A percentile compares a stretch with the other conserved stretches of the same genome.
Conservation (phyloP, 1,139 yeast species). For the Yamadazyma atmosphaerica region DNA sequence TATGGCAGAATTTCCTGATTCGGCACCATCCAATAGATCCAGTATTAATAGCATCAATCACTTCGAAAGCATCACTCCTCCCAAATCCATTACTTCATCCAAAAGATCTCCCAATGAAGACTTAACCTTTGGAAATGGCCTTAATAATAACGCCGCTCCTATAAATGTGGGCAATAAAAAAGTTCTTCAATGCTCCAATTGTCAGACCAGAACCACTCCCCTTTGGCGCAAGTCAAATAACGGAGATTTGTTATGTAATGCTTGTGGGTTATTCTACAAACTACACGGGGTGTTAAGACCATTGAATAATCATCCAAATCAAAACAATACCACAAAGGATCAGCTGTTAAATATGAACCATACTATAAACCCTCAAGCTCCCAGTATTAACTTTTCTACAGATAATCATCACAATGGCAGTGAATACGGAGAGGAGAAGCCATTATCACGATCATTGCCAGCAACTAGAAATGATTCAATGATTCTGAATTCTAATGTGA, state of each 20-base stretch:
- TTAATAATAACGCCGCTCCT: not conserved
- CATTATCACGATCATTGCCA: slow-evolving; percentile 7
- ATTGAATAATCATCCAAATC: slow-evolving; percentile 20
- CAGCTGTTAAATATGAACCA: too few relatives aligned
- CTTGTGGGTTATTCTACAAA: slow-evolving; percentile 49
- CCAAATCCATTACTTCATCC: slow-evolving; percentile 16
- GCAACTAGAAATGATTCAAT: slow-evolving; percentile 18
- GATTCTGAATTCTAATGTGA: slow-evolving; percentile 25
- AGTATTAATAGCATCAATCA: not conserved
- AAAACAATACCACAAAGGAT: too few relatives aligned
- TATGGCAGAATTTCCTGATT: slow-evolving; percentile 7
- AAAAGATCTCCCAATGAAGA: slow-evolving; percentile 15
- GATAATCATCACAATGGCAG: slow-evolving; percentile 5
- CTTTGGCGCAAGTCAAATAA: slow-evolving; percentile 47
- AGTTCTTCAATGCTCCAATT: slow-evolving; percentile 42
- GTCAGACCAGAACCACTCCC: slow-evolving; percentile 49
- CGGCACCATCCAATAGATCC: slow-evolving; percentile 3
- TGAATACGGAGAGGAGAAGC: not conserved
- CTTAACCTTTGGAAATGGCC: not conserved
- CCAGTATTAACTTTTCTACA: not conserved
- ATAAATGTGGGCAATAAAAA: slow-evolving; percentile 19
- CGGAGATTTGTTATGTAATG: slow-evolving; percentile 48
- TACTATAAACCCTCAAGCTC: not conserved
- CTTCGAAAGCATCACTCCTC: slow-evolving; percentile 20
- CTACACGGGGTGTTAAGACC: slow-evolving; percentile 49